A percentile compares a stretch with the other conserved stretches of the same genome.
phyloP scores from a whole-genome alignment of 2,329 filamentous ascomycete genomes.

The Venturia pyrina region DNA sequence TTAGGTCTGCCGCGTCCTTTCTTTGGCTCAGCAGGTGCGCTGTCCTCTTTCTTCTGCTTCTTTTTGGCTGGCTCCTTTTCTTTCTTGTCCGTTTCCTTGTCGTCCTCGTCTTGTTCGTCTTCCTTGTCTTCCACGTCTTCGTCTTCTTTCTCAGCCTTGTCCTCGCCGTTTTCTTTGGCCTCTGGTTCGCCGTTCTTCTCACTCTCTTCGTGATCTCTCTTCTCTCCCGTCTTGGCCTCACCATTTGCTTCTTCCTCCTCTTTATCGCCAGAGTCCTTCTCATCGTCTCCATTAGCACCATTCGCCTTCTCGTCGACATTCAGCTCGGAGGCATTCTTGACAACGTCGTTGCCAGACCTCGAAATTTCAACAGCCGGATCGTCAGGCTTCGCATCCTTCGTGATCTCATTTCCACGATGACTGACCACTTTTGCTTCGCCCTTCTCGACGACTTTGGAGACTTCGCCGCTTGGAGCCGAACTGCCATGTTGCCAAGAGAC shows the following conservation, averaged over 20 bases:
- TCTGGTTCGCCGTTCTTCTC: slow-evolving; percentile 16
- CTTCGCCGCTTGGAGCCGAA: slow-evolving; percentile 46
- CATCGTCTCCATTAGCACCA: slow-evolving; percentile 19
- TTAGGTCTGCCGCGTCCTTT: slow-evolving; percentile 12
- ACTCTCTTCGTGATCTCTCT: too few relatives aligned
- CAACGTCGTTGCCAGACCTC: slow-evolving; percentile 53
- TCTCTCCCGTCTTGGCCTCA: too few relatives aligned
- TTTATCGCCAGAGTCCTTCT: slow-evolving; percentile 20
- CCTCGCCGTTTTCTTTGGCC: slow-evolving; percentile 11
- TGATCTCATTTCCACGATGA: slow-evolving; percentile 53
- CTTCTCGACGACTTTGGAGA: slow-evolving; percentile 45
- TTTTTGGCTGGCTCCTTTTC: slow-evolving; percentile 11
- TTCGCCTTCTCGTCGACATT: slow-evolving; percentile 36
- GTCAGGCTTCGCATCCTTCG: slow-evolving; percentile 49
- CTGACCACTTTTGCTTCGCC: slow-evolving; percentile 52
- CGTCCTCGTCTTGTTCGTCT: slow-evolving; percentile 15
- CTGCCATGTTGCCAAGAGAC: slow-evolving; percentile 55
- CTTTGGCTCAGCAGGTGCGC: slow-evolving; percentile 5
- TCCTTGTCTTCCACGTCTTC: slow-evolving; percentile 16
- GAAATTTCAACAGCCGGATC: slow-evolving; percentile 53
- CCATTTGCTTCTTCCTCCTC: slow-evolving; percentile 21
- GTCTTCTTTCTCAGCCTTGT: slow-evolving; percentile 15
- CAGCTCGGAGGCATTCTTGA: slow-evolving; percentile 52
- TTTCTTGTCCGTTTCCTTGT: slow-evolving; percentile 14
- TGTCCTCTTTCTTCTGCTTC: slow-evolving; percentile 7